Evolutionary conservation across 2,329 filamentous ascomycete genomes (phyloP).

Genomic region (Aspergillus pseudoviridinutans): DNA sequence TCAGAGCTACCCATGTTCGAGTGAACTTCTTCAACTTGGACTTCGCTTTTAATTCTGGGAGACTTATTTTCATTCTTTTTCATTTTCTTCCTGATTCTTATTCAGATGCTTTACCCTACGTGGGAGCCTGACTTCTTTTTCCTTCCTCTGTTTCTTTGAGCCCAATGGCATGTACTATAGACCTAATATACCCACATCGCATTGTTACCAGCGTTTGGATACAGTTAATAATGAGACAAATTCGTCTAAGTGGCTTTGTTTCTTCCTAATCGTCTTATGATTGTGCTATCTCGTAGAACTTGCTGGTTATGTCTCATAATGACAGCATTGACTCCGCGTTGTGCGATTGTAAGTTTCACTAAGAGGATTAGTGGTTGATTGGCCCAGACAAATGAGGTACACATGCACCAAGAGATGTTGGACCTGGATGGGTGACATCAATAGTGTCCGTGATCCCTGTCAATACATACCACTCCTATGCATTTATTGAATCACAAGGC

Average conservation of each 20-base stretch:
- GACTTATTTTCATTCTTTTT: constrained; percentile 9
- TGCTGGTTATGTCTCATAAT: constrained; percentile 3
- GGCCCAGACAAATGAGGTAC: background rate
- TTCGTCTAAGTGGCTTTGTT: background rate
- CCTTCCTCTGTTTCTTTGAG: constrained; percentile 9
- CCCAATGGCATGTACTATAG: constrained; percentile 34
- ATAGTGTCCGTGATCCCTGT: constrained; percentile 5
- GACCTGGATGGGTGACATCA: background rate
- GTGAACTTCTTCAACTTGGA: background rate
- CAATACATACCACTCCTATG: background rate
- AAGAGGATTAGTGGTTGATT: background rate
- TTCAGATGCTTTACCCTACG: constrained; percentile 9
- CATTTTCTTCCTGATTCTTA: constrained; percentile 9
- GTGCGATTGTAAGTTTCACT: background rate
- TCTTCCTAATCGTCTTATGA: background rate
- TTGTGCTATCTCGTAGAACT: background rate
- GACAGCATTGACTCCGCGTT: constrained; percentile 1
- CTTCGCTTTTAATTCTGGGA: background rate
- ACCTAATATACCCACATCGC: constrained; percentile 36
- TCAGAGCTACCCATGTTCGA: background rate
- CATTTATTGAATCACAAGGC: constrained; percentile 1
- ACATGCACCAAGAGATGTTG: background rate
- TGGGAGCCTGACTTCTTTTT: constrained; percentile 1
- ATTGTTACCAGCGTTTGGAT: constrained; percentile 14
- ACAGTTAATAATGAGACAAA: background rate